phyloP scores from a whole-genome alignment of 2,329 filamentous ascomycete species.

The Colletotrichum sp. region DNA sequence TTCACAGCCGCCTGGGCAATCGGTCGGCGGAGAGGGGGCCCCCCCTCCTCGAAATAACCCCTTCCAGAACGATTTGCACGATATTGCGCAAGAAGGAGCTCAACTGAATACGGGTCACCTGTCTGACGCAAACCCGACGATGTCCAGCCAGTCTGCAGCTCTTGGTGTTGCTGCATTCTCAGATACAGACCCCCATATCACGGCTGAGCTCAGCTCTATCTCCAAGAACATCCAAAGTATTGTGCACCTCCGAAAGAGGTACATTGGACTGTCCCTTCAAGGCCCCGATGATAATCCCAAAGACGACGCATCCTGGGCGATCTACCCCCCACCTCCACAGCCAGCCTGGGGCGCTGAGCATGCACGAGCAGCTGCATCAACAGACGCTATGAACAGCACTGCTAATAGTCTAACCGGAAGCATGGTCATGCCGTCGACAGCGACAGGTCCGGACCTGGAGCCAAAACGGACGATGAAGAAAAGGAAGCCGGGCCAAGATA shows the following conservation, averaged over 20 bases:
- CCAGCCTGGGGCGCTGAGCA: constrained; percentile 71
- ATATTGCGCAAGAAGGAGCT: background rate
- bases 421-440: constrained; percentile 34
- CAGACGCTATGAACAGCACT: constrained; percentile 38
- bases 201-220: constrained; percentile 82
- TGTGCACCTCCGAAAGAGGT: constrained; percentile 87
- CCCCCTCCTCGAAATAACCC: background rate
- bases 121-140: background rate
- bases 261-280: constrained; percentile 85
- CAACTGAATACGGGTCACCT: background rate
- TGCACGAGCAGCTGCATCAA: constrained; percentile 29
- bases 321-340: constrained; percentile 91
- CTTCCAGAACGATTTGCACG: background rate
- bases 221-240: constrained; percentile 91
- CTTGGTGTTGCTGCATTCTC: constrained; percentile 71
- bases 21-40: background rate
- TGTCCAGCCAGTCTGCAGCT: constrained; percentile 51
- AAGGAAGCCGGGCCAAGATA: constrained; percentile 86
- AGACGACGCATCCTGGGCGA: constrained; percentile 80
- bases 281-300: constrained; percentile 85
- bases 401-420: constrained; percentile 55
- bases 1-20: background rate
- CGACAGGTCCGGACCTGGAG: constrained; percentile 30
- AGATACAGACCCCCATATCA: constrained; percentile 79
- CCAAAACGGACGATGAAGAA: constrained; percentile 58